Evolutionary conservation across 352 stramenopile genomes (phyloP), one percentile per base, ranked within the genome.

Genomic region (Globisporangium cylindrosporum): DNA sequence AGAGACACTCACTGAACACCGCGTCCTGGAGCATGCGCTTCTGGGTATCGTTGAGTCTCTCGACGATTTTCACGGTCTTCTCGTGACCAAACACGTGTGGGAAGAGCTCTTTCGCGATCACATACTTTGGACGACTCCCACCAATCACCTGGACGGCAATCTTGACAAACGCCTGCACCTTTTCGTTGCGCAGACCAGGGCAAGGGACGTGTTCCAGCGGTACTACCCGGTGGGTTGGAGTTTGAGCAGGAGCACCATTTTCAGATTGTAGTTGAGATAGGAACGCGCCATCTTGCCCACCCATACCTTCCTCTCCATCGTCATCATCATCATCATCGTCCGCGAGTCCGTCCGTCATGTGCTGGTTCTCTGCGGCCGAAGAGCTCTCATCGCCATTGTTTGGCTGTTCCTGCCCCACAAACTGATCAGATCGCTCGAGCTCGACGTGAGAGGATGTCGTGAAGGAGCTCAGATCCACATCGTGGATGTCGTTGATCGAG

Each of bases 81-180:
- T 83, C 77, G 22, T 80, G 78, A 2, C 55, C 62, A 58, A 94
- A 93, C 5, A 83, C 75, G 18, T 80, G 71, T 8, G 85, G 85
- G 51, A 90, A 92, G 3, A 93, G 57, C 58, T 94, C 87, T 18
- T 87, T 87, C 12, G 87, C 87, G 56, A 94, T 92, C 14, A 94
- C 85, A 54, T 94, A 92, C 34, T 84, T 85, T 20, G 87, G 87
- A 12, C 87, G 81, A 62, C 87, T 92, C 7, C 87, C 87, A 24
- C 87, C 87, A 12, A 92, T 84, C 32, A 91, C 65, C 62, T 94
- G 87, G 0, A 91, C 79, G 0, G 84, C 77, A 29, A 77, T 84
- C 18, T 74, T 76, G 7, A 93, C 85, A 48, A 91, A 94, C 14
- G 75, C 65, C 57, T 87, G 75, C 0, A 89, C 79, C 46, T 86